These are phyloP conservation scores for Triticum timopheevii DNA, from an alignment of 176 grass and related monocot species.

Conservation along the genomic window DNA sequence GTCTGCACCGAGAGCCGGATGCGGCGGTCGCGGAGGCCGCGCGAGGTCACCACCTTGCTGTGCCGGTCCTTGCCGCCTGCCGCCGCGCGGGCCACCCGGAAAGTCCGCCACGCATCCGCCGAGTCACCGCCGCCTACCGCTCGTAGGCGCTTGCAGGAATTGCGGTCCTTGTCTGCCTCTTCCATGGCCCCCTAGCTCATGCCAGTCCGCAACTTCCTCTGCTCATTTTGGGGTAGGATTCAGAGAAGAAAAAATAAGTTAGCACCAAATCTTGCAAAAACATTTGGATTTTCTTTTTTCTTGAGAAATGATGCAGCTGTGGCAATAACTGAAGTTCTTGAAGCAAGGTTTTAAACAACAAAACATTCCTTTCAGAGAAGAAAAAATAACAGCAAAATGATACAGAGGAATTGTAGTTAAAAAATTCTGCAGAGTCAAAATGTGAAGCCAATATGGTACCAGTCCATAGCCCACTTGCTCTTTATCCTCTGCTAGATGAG, in stretches of 20 bases:
- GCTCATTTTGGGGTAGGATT: constrained; percentile 17
- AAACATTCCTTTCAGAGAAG: not conserved
- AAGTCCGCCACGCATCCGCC: constrained; percentile 37
- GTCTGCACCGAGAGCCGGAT: constrained; percentile 69
- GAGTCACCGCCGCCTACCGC: not conserved
- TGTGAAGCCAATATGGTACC: not conserved
- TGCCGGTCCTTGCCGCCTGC: constrained; percentile 78
- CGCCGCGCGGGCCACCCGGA: constrained; percentile 50
- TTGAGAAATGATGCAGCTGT: not conserved
- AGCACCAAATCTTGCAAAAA: not conserved
- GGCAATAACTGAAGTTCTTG: not conserved
- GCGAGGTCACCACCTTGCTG: constrained; percentile 85
- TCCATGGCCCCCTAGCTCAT: constrained; percentile 35
- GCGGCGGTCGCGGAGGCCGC: constrained; percentile 72
- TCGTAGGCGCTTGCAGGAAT: constrained; percentile 39
- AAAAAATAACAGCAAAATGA: no score
- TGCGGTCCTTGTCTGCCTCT: constrained; percentile 37
- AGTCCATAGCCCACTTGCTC: not conserved
- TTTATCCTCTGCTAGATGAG: not conserved
- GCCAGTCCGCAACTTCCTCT: constrained; percentile 33
- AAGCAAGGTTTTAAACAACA: not conserved
- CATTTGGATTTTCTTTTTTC: not conserved
- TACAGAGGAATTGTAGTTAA: not conserved
- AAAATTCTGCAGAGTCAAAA: not conserved
- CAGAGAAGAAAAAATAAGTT: not conserved